phyloP scores from a whole-genome alignment of 2,329 filamentous ascomycete species.

The Gnomoniopsis smithogilvyi region DNA sequence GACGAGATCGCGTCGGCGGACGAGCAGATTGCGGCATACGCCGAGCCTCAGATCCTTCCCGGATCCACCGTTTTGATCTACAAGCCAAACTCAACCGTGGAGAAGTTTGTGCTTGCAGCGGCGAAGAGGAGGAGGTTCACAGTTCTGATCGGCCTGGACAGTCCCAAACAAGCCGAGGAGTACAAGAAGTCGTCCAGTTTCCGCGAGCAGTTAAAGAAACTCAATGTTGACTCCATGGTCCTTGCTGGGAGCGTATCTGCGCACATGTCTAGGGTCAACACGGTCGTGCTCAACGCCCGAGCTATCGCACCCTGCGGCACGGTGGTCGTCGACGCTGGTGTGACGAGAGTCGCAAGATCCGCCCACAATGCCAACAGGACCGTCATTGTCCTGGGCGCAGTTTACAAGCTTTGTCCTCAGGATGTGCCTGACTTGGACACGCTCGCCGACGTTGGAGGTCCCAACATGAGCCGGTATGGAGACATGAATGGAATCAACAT shows the following conservation, averaged over 20 bases:
- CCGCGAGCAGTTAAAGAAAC: constrained; percentile 72
- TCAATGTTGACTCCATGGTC: constrained; percentile 78
- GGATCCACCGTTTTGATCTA: constrained; percentile 91
- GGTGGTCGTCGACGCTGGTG: constrained; percentile 80
- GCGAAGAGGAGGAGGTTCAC: constrained; percentile 90
- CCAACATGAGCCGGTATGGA: constrained; percentile 76
- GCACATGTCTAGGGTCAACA: constrained; percentile 93
- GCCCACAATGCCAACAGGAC: constrained; percentile 79
- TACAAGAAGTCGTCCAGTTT: constrained; percentile 49
- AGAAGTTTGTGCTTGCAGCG: constrained; percentile 84
- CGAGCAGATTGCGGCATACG: constrained; percentile 85
- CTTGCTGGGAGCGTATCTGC: constrained; percentile 87
- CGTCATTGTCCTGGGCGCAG: constrained; percentile 83
- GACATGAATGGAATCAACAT: constrained; percentile 76
- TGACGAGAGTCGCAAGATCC: constrained; percentile 76
- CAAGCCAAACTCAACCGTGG: constrained; percentile 80
- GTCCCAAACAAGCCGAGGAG: constrained; percentile 32
- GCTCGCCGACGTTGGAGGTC: constrained; percentile 82
- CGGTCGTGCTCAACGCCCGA: constrained; percentile 87
- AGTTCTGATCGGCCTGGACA: constrained; percentile 71
- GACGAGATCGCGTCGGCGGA: constrained; percentile 93
- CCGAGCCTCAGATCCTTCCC: constrained; percentile 88
- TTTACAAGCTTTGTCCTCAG: constrained; percentile 91
- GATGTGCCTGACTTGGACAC: constrained; percentile 80
- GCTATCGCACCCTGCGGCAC: constrained; percentile 86